Percentiles rank a stretch among this genome's conserved stretches.
Conservation (phyloP, 192 early-diverging fungal species). For the Fimicolochytrium jonesii region DNA sequence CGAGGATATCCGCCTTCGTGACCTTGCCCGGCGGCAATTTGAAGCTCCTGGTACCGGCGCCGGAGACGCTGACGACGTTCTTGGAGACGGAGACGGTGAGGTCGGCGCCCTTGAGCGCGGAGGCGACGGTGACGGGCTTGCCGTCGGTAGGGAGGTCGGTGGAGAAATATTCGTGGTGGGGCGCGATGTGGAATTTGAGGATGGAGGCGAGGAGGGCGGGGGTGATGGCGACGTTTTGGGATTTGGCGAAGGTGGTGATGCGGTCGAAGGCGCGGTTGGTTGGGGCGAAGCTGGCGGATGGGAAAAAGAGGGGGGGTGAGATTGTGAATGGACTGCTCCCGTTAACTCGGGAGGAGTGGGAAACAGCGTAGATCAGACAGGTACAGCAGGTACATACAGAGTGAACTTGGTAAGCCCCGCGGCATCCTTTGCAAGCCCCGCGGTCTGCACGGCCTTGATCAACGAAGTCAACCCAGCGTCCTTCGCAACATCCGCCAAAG, state of each 20-base stretch:
- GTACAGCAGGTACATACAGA: too few relatives aligned
- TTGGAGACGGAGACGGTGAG: slow-evolving; percentile 16
- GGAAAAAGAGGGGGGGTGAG: too few relatives aligned
- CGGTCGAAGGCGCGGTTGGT: slow-evolving; percentile 39
- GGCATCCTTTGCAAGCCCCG: slow-evolving; percentile 24
- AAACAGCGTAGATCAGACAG: too few relatives aligned
- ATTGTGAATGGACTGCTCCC: too few relatives aligned
- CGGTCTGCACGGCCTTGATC: slow-evolving; percentile 10
- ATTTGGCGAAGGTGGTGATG: background rate
- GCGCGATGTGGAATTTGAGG: slow-evolving; percentile 40
- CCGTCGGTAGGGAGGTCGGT: slow-evolving; percentile 23
- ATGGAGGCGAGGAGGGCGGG: slow-evolving; percentile 16
- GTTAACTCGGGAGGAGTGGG: too few relatives aligned
- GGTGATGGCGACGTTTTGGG: slow-evolving; percentile 19
- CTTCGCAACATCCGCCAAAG: slow-evolving; percentile 6
- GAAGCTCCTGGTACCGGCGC: slow-evolving; percentile 28
- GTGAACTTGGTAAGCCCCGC: slow-evolving; percentile 31
- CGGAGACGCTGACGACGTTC: slow-evolving; percentile 25
- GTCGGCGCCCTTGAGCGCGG: slow-evolving; percentile 2
- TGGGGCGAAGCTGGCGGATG: slow-evolving; percentile 48
- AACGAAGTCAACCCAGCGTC: slow-evolving; percentile 16
- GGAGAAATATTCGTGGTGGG: slow-evolving; percentile 20
- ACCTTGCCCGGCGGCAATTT: slow-evolving; percentile 30
- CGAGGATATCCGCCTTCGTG: slow-evolving; percentile 36
- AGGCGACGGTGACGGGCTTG: slow-evolving; percentile 11